Conservation (phyloP, 176 grass and related monocot species). For the Oryza coarctata region DNA sequence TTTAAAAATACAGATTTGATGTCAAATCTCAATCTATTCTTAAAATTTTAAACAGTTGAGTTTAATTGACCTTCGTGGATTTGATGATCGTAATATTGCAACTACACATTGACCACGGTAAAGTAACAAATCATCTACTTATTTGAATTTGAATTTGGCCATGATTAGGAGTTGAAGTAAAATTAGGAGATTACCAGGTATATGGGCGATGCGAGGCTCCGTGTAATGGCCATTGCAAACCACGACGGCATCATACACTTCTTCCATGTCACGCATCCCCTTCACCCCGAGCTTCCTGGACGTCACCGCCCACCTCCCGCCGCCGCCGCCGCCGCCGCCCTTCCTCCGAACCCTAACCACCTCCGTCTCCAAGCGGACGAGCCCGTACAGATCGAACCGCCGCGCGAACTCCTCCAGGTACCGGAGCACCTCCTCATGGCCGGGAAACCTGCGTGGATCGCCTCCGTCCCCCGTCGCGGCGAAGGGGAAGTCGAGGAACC, state of each 20-base stretch:
- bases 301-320: conserved; percentile 58
- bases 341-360: conserved; percentile 44
- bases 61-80: not conserved
- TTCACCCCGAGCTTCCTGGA: conserved; percentile 54
- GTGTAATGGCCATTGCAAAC: conserved; percentile 74
- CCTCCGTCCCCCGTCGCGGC: not conserved
- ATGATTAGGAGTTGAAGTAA: not conserved
- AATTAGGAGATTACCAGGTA: conserved; percentile 47
- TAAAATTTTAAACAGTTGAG: not conserved
- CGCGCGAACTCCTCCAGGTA: conserved; percentile 76
- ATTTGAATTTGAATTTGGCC: not conserved
- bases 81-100: not conserved
- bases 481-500: conserved; percentile 90
- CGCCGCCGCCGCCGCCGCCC: not conserved
- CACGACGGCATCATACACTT: conserved; percentile 63
- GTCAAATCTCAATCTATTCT: not conserved
- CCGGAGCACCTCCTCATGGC: conserved; percentile 74
- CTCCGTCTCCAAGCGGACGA: conserved; percentile 72
- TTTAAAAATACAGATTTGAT: not conserved
- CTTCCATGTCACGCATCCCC: conserved; percentile 32
- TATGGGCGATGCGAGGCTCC: conserved; percentile 51
- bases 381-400: conserved; percentile 51
- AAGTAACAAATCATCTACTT: not conserved
- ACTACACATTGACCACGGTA: not conserved
- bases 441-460: conserved; percentile 63